Conservation (phyloP, 495 filamentous ascomycete species). For the Halenospora varia region DNA sequence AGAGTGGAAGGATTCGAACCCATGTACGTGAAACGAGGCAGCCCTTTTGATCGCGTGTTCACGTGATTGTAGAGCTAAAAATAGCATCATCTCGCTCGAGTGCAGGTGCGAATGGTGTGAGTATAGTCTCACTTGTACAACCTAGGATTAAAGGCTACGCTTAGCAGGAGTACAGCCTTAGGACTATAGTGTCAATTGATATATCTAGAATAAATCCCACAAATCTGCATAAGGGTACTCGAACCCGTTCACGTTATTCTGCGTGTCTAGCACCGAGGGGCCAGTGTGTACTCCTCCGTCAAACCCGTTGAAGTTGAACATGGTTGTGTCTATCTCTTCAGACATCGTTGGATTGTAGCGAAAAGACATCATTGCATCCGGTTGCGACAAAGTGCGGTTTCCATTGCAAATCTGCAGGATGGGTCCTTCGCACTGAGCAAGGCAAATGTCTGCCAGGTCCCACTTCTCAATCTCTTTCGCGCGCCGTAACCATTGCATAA, state of each 20-base stretch:
- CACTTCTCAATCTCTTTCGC: constrained; percentile 1
- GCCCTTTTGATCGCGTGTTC: too few relatives aligned
- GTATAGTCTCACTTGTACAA: too few relatives aligned
- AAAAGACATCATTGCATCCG: too few relatives aligned
- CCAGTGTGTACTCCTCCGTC: neutral
- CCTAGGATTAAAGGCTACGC: too few relatives aligned
- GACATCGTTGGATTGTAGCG: neutral
- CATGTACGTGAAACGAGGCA: too few relatives aligned
- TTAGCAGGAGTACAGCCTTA: too few relatives aligned
- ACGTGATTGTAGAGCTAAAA: too few relatives aligned
- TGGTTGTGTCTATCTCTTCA: neutral
- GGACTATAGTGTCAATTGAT: too few relatives aligned
- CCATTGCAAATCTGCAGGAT: constrained; percentile 2
- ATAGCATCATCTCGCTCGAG: too few relatives aligned
- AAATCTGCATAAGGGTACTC: constrained; percentile 10
- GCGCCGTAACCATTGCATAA: neutral
- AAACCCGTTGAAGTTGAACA: constrained; percentile 2
- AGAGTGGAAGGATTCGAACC: too few relatives aligned
- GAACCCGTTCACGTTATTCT: constrained; percentile 3
- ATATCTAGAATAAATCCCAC: constrained; percentile 4
- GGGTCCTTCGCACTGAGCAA: constrained; percentile 1
- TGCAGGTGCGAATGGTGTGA: too few relatives aligned
- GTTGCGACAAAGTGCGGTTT: too few relatives aligned
- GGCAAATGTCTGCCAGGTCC: constrained; percentile 10
- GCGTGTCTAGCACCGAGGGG: constrained; percentile 1